Conservation (phyloP, 192 early-diverging fungal genomes). For the Coemansia pectinata region DNA sequence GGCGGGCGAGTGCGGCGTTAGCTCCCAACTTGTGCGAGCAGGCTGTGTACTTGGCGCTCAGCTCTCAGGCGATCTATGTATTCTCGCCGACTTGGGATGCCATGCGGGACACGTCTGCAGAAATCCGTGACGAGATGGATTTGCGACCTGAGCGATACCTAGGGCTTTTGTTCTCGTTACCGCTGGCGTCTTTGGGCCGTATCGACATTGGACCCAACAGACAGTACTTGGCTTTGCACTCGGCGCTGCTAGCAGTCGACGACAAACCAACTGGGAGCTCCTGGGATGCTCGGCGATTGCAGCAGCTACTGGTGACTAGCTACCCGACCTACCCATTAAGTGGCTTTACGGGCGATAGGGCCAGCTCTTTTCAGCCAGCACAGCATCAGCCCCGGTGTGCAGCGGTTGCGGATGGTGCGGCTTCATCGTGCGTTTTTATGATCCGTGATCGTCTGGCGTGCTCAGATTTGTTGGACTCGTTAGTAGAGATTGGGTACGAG, state of each 20-base stretch:
- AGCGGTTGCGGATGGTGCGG: background rate
- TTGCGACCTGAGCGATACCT: slow-evolving; percentile 47
- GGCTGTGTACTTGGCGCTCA: slow-evolving; percentile 49
- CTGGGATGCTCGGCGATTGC: slow-evolving; percentile 3
- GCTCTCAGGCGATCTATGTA: slow-evolving; percentile 47
- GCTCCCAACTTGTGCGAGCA: slow-evolving; percentile 32
- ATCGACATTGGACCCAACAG: slow-evolving; percentile 56
- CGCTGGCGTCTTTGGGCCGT: slow-evolving; percentile 38
- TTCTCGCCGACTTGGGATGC: slow-evolving; percentile 37
- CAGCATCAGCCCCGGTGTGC: slow-evolving; percentile 5
- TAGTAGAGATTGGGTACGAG: slow-evolving; percentile 55
- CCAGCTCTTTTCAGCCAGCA: slow-evolving; percentile 4
- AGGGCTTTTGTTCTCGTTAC: slow-evolving; percentile 32
- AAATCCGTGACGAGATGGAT: slow-evolving; percentile 24
- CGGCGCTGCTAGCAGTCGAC: slow-evolving; percentile 16
- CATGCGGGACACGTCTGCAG: background rate
- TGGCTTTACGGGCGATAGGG: background rate
- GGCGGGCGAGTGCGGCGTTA: slow-evolving; percentile 14
- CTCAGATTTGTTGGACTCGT: slow-evolving; percentile 53
- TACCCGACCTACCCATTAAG: slow-evolving; percentile 10
- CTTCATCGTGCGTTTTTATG: slow-evolving; percentile 49
- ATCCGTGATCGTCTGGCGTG: slow-evolving; percentile 55
- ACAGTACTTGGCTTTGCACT: slow-evolving; percentile 53
- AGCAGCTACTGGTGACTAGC: slow-evolving; percentile 12
- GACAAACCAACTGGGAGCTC: background rate